Conservation (phyloP, 2,329 filamentous ascomycete species). For the Arthrinium puccinioides region DNA sequence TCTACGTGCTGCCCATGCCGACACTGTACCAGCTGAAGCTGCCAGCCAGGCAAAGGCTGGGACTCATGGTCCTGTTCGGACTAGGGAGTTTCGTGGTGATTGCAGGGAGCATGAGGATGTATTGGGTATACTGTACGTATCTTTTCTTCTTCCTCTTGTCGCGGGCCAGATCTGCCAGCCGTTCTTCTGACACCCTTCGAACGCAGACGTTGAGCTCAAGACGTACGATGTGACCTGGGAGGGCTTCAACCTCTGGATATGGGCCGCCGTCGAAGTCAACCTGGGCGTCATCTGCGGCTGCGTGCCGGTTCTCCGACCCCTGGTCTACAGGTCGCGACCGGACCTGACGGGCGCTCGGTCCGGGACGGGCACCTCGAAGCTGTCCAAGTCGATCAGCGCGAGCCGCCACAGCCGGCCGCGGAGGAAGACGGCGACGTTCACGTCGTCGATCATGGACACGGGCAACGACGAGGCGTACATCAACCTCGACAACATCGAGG, state of each 20-base stretch:
- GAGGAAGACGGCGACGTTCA: too few species aligned
- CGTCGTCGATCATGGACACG: too few species aligned
- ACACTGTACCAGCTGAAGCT: conserved; percentile 24
- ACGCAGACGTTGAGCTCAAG: conserved; percentile 17
- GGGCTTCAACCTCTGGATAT: conserved; percentile 32
- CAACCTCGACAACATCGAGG: too few species aligned
- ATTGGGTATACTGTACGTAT: conserved; percentile 23
- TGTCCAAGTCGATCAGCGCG: too few species aligned
- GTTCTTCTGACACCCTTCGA: neutral
- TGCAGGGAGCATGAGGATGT: conserved; percentile 27
- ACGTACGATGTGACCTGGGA: conserved; percentile 35
- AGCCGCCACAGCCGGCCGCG: too few species aligned
- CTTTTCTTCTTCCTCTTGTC: neutral
- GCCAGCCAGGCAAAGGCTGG: conserved; percentile 24
- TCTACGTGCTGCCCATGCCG: conserved; percentile 29
- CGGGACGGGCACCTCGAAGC: too few species aligned
- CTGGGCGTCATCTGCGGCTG: conserved; percentile 33
- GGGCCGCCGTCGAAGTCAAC: conserved; percentile 33
- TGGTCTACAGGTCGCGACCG: too few species aligned
- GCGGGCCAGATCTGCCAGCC: neutral
- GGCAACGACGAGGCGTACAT: too few species aligned
- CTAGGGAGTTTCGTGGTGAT: conserved; percentile 29
- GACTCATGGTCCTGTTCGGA: conserved; percentile 28
- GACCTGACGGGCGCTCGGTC: too few species aligned
- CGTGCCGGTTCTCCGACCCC: conserved; percentile 24